Conservation (phyloP, 2,329 filamentous ascomycete genomes). For the Diplodia mutila region DNA sequence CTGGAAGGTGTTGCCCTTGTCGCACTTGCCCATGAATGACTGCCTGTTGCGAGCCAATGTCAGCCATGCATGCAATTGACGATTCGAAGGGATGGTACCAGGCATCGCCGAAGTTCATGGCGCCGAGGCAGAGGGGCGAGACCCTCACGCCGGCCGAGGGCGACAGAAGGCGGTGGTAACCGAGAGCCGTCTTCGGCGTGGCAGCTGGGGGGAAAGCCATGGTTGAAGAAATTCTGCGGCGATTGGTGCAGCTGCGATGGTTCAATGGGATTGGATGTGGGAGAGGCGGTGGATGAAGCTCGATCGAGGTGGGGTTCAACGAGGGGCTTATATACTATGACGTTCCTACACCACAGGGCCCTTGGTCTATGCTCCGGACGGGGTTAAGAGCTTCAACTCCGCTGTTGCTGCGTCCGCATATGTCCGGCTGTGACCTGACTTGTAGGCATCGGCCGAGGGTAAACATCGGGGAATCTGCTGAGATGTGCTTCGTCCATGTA, state of each 20-base stretch:
- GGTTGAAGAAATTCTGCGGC: not conserved
- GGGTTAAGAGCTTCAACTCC: not conserved
- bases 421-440: not conserved
- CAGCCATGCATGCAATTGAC: not conserved
- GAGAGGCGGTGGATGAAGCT: not conserved
- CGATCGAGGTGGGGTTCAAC: not conserved
- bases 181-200: conserved; percentile 47
- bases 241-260: not conserved
- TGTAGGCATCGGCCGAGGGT: not conserved
- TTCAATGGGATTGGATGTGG: not conserved
- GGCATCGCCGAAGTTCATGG: conserved; percentile 59
- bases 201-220: conserved; percentile 34
- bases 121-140: conserved; percentile 58
- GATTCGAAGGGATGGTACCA: conserved; percentile 39
- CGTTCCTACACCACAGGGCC: not conserved
- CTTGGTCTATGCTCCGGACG: not conserved
- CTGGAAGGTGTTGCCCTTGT: conserved; percentile 62
- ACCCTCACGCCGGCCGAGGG: conserved; percentile 57
- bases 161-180: conserved; percentile 58
- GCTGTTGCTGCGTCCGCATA: not conserved
- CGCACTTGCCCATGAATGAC: conserved; percentile 13
- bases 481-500: no score
- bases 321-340: not conserved
- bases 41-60: not conserved
- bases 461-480: not conserved